phyloP scores from a whole-genome alignment of 768 basidiomycete species.

The Collybia sordida region DNA sequence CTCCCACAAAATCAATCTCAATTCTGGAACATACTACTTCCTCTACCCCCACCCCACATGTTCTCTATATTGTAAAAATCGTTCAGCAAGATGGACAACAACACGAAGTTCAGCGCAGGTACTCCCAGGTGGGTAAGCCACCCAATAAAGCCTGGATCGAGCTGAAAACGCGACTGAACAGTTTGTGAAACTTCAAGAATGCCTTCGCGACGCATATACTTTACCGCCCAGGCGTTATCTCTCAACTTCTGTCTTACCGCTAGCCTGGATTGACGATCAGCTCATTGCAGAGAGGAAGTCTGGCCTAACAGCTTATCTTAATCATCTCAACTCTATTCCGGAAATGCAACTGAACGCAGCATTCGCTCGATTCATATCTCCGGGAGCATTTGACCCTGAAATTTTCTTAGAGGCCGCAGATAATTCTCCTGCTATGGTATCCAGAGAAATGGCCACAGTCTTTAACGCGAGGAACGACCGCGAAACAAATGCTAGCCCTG shows the following conservation, averaged over 20 bases:
- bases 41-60: conserved; percentile 44
- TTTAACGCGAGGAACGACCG: background rate
- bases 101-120: conserved; percentile 31
- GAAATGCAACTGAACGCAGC: conserved; percentile 26
- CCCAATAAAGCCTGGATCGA: background rate
- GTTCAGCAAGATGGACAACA: conserved; percentile 29
- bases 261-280: conserved; percentile 43
- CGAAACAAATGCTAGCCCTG: conserved; percentile 12
- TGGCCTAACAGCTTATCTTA: conserved; percentile 39
- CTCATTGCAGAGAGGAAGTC: conserved; percentile 45
- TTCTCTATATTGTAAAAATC: conserved; percentile 43
- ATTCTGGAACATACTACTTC: conserved; percentile 46
- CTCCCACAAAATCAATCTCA: conserved; percentile 16
- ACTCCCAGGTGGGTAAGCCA: conserved; percentile 40
- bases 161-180: conserved; percentile 4
- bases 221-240: conserved; percentile 43
- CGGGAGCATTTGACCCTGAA: background rate
- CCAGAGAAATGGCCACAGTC: background rate
- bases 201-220: conserved; percentile 22
- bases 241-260: conserved; percentile 40
- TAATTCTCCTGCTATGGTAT: conserved; percentile 8
- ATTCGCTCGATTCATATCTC: conserved; percentile 32
- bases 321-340: conserved; percentile 25
- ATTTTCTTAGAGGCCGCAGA: background rate
- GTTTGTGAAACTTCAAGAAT: conserved; percentile 22